Evolutionary conservation across 371 early-diverging fungal genomes (phyloP).

Genomic region (Fennellomyces sp.): DNA sequence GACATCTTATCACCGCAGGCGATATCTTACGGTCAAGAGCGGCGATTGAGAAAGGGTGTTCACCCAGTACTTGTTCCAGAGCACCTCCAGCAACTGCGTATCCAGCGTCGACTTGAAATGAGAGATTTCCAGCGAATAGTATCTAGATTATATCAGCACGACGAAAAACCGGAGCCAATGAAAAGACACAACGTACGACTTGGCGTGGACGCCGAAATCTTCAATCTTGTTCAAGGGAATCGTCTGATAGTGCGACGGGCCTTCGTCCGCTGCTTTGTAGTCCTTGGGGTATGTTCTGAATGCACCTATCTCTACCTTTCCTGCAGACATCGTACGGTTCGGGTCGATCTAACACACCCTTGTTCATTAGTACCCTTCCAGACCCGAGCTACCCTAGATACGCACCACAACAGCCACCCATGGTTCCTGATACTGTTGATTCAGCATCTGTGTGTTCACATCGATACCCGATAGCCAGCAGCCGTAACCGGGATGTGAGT

Average conservation of each 20-base stretch:
- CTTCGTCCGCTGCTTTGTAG: conserved; percentile 78
- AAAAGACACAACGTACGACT: conserved; percentile 53
- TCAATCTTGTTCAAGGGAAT: conserved; percentile 95
- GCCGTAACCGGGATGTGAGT: conserved; percentile 98
- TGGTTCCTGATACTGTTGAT: conserved; percentile 96
- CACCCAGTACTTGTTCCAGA: conserved; percentile 98
- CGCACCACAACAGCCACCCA: conserved; percentile 93
- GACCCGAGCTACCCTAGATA: no score
- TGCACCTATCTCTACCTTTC: conserved; percentile 97
- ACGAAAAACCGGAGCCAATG: not conserved
- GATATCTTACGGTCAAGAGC: conserved; percentile 75
- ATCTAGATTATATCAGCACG: conserved; percentile 36
- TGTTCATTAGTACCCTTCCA: not conserved
- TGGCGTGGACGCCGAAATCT: conserved; percentile 97
- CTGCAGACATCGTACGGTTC: conserved; percentile 93
- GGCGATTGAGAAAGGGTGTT: conserved; percentile 92
- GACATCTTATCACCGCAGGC: not conserved
- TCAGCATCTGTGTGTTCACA: conserved; percentile 93
- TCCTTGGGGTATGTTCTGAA: conserved; percentile 95
- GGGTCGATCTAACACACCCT: conserved; percentile 83
- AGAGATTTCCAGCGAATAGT: conserved; percentile 90
- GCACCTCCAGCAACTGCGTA: conserved; percentile 80
- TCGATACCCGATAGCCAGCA: conserved; percentile 99
- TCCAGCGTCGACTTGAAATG: conserved; percentile 95
- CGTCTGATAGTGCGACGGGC: conserved; percentile 74